These are phyloP conservation scores for Moniliophthora roreri DNA, from an alignment of 1,284 basidiomycete species.

Conservation along the genomic window DNA sequence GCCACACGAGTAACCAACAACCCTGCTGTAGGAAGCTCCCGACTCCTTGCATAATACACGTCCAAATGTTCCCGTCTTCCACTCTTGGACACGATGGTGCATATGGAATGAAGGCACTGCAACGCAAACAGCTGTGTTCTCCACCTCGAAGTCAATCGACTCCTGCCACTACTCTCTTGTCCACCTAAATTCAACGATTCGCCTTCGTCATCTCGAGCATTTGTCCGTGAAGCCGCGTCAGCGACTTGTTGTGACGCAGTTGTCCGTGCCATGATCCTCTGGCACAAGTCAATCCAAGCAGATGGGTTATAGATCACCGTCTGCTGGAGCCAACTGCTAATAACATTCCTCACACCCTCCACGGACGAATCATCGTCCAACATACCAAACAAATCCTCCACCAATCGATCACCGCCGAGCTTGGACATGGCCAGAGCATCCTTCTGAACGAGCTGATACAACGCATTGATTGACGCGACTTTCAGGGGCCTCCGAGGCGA, in stretches of 20 bases:
- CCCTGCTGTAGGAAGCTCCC: slow-evolving; percentile 45
- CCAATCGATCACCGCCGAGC: slow-evolving; percentile 90
- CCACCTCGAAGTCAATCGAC: slow-evolving; percentile 80
- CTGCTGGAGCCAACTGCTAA: slow-evolving; percentile 94
- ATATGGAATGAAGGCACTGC: slow-evolving; percentile 90
- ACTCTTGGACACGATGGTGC: slow-evolving; percentile 71
- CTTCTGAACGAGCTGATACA: slow-evolving; percentile 97
- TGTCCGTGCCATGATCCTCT: slow-evolving; percentile 91
- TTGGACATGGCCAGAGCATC: slow-evolving; percentile 92
- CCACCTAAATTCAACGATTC: slow-evolving; percentile 77
- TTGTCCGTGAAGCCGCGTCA: slow-evolving; percentile 54
- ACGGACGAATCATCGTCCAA: slow-evolving; percentile 92
- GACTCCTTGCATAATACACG: slow-evolving; percentile 57
- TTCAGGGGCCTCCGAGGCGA: slow-evolving; percentile 85
- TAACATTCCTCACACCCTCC: slow-evolving; percentile 93
- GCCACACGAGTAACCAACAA: slow-evolving; percentile 81
- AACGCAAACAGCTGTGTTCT: slow-evolving; percentile 95
- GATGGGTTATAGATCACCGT: slow-evolving; percentile 92
- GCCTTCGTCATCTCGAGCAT: slow-evolving; percentile 87
- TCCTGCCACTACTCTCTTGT: slow-evolving; percentile 34
- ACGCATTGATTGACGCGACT: slow-evolving; percentile 90
- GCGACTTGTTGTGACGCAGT: slow-evolving; percentile 78
- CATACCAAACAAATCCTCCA: slow-evolving; percentile 94
- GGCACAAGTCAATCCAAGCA: slow-evolving; percentile 98
- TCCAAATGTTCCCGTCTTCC: slow-evolving; percentile 84